These are phyloP conservation scores for Pythium aquatile DNA, from an alignment of 352 stramenopile species.

Conservation along the genomic window DNA sequence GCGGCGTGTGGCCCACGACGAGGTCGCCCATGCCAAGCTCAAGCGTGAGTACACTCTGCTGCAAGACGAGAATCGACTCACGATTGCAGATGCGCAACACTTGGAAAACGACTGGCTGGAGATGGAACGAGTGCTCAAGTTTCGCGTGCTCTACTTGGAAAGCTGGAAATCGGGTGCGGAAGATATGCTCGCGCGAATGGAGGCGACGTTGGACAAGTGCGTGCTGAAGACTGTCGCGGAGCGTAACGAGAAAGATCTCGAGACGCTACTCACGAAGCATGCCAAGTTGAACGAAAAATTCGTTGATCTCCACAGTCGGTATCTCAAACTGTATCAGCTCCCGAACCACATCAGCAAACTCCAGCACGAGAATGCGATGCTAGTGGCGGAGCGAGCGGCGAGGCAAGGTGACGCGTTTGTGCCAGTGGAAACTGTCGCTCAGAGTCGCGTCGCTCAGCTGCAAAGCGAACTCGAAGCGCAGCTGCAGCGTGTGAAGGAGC, in stretches of 20 bases:
- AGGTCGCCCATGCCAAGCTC: slow-evolving; percentile 81
- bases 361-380: slow-evolving; percentile 49
- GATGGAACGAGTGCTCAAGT: slow-evolving; percentile 86
- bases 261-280: slow-evolving; percentile 40
- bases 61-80: slow-evolving; percentile 24
- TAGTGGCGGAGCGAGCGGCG: slow-evolving; percentile 38
- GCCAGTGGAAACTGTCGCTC: slow-evolving; percentile 24
- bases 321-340: slow-evolving; percentile 48
- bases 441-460: slow-evolving; percentile 47
- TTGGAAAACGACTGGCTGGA: slow-evolving; percentile 82
- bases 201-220: slow-evolving; percentile 58
- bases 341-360: slow-evolving; percentile 41
- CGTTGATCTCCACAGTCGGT: slow-evolving; percentile 46
- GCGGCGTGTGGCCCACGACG: slow-evolving; percentile 63
- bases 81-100: slow-evolving; percentile 24
- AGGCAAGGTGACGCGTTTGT: slow-evolving; percentile 12
- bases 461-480: slow-evolving; percentile 47
- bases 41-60: slow-evolving; percentile 65
- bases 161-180: slow-evolving; percentile 84
- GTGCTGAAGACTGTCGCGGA: slow-evolving; percentile 51
- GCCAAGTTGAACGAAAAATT: slow-evolving; percentile 40
- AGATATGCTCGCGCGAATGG: slow-evolving; percentile 60
- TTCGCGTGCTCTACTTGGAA: slow-evolving; percentile 89
- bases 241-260: slow-evolving; percentile 34
- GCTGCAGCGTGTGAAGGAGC: slow-evolving; percentile 38